Conservation (phyloP, 1,284 basidiomycete genomes). For the Acaromyces ingoldii region DNA sequence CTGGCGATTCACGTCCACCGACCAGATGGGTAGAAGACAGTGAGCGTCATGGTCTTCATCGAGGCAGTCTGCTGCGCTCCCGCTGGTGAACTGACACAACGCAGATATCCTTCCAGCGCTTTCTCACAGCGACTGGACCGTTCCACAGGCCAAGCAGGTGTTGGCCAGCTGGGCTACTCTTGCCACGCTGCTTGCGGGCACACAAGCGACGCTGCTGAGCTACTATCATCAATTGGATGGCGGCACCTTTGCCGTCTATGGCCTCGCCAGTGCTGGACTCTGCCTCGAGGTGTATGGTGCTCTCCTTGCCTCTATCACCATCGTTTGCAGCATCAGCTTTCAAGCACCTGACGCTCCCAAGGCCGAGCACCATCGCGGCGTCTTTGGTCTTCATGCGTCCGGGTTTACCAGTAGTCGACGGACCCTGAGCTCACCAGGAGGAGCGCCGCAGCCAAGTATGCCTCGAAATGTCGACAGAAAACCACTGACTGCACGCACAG, state of each 20-base stretch:
- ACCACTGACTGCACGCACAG: background rate
- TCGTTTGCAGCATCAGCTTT: constrained; percentile 8
- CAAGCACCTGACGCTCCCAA: background rate
- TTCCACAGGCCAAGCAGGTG: constrained; percentile 11
- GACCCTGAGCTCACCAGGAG: background rate
- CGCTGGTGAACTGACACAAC: too few relatives aligned
- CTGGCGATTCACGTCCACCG: too few relatives aligned
- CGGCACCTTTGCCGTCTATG: background rate
- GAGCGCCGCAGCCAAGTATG: background rate
- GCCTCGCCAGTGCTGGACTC: constrained; percentile 9
- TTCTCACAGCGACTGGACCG: constrained; percentile 10
- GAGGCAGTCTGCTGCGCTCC: too few relatives aligned
- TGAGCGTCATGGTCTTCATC: too few relatives aligned
- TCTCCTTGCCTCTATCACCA: constrained; percentile 2
- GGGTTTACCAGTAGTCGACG: too few relatives aligned
- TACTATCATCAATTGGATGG: background rate
- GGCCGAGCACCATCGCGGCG: background rate
- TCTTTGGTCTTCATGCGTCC: background rate
- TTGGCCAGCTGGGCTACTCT: constrained; percentile 8
- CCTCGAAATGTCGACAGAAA: too few relatives aligned
- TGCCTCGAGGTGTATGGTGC: constrained; percentile 14
- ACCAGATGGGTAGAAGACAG: too few relatives aligned
- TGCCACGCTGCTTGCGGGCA: constrained; percentile 9
- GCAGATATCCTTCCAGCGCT: constrained; percentile 4
- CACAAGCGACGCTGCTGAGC: constrained; percentile 11